A percentile compares a stretch with the other conserved stretches of the same genome.
These are phyloP conservation scores for Centrapalus pauciflorus DNA, from an alignment of 129 eudicot genomes.

Conservation along the genomic window DNA sequence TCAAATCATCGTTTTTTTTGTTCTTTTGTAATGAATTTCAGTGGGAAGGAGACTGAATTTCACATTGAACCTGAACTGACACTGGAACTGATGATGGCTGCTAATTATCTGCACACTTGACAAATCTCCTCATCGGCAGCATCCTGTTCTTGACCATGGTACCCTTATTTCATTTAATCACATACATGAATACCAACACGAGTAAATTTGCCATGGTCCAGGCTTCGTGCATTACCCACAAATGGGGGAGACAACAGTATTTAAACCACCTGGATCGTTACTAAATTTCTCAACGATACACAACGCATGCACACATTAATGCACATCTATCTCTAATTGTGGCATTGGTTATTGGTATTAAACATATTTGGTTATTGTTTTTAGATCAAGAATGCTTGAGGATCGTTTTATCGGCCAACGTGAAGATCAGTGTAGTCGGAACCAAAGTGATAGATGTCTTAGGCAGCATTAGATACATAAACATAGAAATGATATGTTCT, in stretches of 20 bases:
- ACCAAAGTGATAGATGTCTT: conserved; percentile 10
- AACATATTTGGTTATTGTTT: neutral
- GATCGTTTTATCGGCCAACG: conserved; percentile 2
- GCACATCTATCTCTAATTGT: neutral
- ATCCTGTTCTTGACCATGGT: conserved; percentile 10
- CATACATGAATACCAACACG: neutral
- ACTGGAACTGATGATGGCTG: conserved; percentile 98
- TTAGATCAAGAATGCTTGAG: conserved; percentile 14
- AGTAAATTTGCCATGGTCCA: neutral
- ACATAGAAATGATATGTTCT: conserved; percentile 1
- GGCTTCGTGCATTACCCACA: neutral
- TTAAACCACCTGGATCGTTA: neutral
- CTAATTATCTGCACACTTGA: conserved; percentile 88
- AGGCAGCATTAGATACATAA: conserved; percentile 9
- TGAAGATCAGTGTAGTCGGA: conserved; percentile 13
- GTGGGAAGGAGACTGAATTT: conserved; percentile 98
- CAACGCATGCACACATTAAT: neutral
- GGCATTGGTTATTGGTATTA: no score
- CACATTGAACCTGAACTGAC: conserved; percentile 97
- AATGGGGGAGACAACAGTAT: no score
- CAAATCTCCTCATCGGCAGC: conserved; percentile 3
- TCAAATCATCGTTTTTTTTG: neutral
- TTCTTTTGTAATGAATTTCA: conserved; percentile 19
- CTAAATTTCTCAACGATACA: neutral
- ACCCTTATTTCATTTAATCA: neutral